Percentiles rank a stretch among this genome's conserved stretches.
phyloP scores from a whole-genome alignment of 441 rosid genomes.

The Pelargonium fulgidum region DNA sequence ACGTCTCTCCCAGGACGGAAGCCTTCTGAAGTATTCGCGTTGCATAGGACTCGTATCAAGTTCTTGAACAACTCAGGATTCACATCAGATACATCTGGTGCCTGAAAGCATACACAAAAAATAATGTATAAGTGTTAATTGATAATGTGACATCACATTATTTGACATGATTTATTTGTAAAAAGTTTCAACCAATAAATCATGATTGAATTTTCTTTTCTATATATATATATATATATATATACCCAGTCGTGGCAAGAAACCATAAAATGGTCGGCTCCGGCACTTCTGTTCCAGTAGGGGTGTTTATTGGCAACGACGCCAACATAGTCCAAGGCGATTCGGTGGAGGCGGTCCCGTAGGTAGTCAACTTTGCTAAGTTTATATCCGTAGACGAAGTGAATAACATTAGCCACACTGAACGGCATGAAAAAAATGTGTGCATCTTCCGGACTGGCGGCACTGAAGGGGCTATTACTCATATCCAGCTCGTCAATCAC shows the following conservation, averaged over 20 bases:
- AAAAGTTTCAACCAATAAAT: no score
- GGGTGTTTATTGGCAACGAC: constrained; percentile 44
- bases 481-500: constrained; percentile 56
- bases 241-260: constrained; percentile 87
- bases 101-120: constrained; percentile 26
- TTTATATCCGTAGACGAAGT: constrained; percentile 38
- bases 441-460: constrained; percentile 47
- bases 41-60: constrained; percentile 75
- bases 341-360: constrained; percentile 43
- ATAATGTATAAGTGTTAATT: no score
- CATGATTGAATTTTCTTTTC: no score
- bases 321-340: constrained; percentile 47
- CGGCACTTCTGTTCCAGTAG: constrained; percentile 61
- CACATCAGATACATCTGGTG: constrained; percentile 50
- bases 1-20: constrained; percentile 59
- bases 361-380: constrained; percentile 26
- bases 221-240: not conserved
- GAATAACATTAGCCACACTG: constrained; percentile 43
- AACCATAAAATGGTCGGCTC: constrained; percentile 79
- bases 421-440: constrained; percentile 40
- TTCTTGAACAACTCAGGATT: constrained; percentile 51
- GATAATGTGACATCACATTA: no score
- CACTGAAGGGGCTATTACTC: constrained; percentile 34
- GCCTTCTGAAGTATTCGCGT: constrained; percentile 74
- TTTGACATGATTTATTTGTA: no score